phyloP scores from a whole-genome alignment of 768 basidiomycete genomes.

The Scleroderma bovista region DNA sequence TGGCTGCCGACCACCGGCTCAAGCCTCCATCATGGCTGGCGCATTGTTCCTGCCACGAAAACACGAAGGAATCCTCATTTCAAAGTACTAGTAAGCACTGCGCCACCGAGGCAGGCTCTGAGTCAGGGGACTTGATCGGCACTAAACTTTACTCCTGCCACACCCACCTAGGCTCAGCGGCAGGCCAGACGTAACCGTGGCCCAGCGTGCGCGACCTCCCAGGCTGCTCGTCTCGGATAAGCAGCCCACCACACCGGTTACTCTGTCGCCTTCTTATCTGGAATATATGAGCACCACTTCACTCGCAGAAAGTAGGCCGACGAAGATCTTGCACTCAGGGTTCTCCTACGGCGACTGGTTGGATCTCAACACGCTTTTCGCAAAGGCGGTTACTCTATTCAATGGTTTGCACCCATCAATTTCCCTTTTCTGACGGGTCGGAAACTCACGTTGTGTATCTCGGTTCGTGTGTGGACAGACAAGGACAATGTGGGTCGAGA shows the following conservation, averaged over 20 bases:
- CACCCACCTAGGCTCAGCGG: neutral
- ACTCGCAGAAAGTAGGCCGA: neutral
- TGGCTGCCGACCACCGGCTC: no score
- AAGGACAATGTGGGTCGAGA: conserved; percentile 24
- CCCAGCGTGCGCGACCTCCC: neutral
- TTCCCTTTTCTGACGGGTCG: neutral
- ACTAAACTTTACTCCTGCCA: no score
- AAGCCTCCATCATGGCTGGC: no score
- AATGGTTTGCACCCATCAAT: conserved; percentile 40
- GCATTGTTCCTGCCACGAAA: no score
- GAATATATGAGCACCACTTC: conserved; percentile 1
- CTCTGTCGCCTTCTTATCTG: neutral
- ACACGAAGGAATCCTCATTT: no score
- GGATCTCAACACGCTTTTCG: conserved; percentile 59
- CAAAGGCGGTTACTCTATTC: conserved; percentile 50
- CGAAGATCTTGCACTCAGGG: conserved; percentile 1
- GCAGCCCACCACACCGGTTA: neutral
- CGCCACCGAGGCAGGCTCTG: no score
- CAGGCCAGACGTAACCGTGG: neutral
- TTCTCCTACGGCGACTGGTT: conserved; percentile 51
- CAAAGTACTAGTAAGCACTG: no score
- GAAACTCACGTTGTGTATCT: neutral
- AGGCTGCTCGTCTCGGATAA: neutral
- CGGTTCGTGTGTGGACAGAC: conserved; percentile 36
- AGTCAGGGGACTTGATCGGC: no score